Base-by-base conservation (phyloP, 768 basidiomycete genomes). In the Agaricus blazei region DNA sequence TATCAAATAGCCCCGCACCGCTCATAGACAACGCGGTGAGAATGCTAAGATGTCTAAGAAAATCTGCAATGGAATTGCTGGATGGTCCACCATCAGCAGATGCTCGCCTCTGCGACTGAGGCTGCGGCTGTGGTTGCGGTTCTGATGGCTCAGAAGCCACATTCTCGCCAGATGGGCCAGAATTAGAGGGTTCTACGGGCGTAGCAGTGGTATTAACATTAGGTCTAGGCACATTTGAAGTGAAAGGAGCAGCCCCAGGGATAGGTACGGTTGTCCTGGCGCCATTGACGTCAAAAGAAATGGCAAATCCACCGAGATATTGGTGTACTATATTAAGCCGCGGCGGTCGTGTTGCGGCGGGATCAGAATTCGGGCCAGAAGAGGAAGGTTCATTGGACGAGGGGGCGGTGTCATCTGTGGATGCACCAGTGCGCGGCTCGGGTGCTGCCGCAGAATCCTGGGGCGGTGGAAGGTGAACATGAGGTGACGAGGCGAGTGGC, bases 281-380 rank as follows among this genome's bases (percentile, higher is more conserved):
- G 40, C 43, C 47, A 12, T 47, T 45, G 15, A 54, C 28, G 36
- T 62, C 59, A 24, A 63, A 45, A 11, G 56, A 59, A 24, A 63
- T 43, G 24, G 62, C 42, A 42, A 61, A 59, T 14, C 62, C 62
- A 51, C 60, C 60, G 14, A 56, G 47, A 37, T 58, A 53, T 11
- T 51, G 52, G 26, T 31, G 45, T 27, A 14, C 27, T 26, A 34
- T 19, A 27, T 34, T 46, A 15, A 41, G 44, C 7, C 23, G 41
- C 15, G 50, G 40, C 19, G 34, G 23, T 43, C 15, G 31, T 24
- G 9, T 28, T 7, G 38, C 29, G 5, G 27, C 9, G 36, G 37
- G 29, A 43, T 34, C 29, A 27, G 47, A 38, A 55, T 28, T 42
- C 5, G 51, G 4, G 4, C 29, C 15, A 41, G 42, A 11, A 7